These are phyloP conservation scores for Polychaeton citri DNA, from an alignment of 2,329 filamentous ascomycete species.

Conservation along the genomic window DNA sequence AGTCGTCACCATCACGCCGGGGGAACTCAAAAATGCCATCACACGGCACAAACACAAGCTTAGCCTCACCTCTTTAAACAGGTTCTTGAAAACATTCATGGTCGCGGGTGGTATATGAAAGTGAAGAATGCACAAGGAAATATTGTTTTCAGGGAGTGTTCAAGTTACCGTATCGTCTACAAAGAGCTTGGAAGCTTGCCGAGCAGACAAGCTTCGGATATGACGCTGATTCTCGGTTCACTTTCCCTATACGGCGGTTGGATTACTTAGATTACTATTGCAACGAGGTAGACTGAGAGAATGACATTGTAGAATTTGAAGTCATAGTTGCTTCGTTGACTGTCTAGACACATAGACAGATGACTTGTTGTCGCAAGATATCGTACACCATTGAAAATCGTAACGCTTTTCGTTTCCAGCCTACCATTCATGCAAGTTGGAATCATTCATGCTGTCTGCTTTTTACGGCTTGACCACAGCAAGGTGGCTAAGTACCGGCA, in stretches of 20 bases:
- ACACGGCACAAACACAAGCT: background rate
- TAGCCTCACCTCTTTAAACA: constrained; percentile 32
- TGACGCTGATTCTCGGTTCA: background rate
- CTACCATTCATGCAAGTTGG: no score
- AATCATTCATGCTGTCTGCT: no score
- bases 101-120: constrained; percentile 2
- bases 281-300: no score
- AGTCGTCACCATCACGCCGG: background rate
- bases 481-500: constrained; percentile 24
- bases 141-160: background rate
- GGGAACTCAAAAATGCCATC: background rate
- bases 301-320: no score
- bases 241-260: background rate
- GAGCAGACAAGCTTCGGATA: background rate
- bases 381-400: no score
- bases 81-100: constrained; percentile 32
- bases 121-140: background rate
- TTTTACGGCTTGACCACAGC: constrained; percentile 18
- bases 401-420: no score
- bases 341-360: no score
- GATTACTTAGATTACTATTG: no score
- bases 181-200: background rate
- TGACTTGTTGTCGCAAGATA: no score
- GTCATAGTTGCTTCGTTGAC: no score
- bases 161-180: background rate